A percentile compares a stretch with the other conserved stretches of the same genome.
These are phyloP conservation scores for Cardiospermum halicacabum DNA, from an alignment of 345 rosid genomes.

Conservation along the genomic window DNA sequence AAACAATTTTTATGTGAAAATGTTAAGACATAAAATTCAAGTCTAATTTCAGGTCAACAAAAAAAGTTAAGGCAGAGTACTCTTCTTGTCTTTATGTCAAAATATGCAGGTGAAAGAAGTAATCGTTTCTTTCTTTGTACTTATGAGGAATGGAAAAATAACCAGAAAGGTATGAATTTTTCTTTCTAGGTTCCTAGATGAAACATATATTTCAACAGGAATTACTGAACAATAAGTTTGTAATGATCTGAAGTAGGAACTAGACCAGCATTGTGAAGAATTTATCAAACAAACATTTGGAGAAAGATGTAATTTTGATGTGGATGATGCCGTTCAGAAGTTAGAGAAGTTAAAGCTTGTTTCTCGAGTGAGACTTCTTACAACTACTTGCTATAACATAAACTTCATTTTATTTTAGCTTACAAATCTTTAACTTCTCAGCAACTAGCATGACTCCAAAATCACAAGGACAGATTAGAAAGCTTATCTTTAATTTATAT, in stretches of 20 bases:
- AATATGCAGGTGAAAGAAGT: conserved; percentile 77
- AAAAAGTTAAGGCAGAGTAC: neutral
- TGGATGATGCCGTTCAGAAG: conserved; percentile 68
- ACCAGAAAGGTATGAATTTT: conserved; percentile 28
- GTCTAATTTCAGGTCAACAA: neutral
- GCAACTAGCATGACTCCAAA: neutral
- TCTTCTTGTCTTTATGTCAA: neutral
- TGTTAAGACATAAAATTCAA: neutral
- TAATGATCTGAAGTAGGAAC: conserved; percentile 33
- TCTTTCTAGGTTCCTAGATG: neutral
- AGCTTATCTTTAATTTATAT: neutral
- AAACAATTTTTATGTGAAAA: neutral
- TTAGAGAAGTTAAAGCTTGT: conserved; percentile 43
- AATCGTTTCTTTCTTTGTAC: conserved; percentile 55
- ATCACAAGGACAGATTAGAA: neutral
- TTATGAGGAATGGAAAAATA: conserved; percentile 58
- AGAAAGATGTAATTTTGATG: conserved; percentile 66
- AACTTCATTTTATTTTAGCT: neutral
- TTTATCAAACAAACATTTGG: conserved; percentile 50
- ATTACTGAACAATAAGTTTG: conserved; percentile 2
- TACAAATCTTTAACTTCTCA: neutral
- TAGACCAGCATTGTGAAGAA: conserved; percentile 55
- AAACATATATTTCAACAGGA: neutral
- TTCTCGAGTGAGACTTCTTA: neutral
- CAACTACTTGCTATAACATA: neutral